phyloP scores from a whole-genome alignment of 2,329 filamentous ascomycete species.

The Talaromyces verruculosus region DNA sequence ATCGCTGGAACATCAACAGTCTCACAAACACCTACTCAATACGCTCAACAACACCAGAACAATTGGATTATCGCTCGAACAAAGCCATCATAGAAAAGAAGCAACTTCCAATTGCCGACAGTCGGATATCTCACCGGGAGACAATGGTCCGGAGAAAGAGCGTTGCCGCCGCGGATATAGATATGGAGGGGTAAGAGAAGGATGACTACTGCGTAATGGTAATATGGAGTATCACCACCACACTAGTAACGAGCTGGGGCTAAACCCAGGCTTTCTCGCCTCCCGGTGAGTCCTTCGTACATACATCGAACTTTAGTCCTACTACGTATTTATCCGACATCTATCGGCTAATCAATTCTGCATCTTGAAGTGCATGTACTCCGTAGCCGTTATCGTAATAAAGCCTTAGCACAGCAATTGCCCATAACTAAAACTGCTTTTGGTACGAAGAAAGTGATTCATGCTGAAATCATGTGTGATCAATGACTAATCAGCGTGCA shows the following conservation, averaged over 20 bases:
- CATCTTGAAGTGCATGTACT: background rate
- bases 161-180: background rate
- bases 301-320: background rate
- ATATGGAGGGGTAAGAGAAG: conserved; percentile 14
- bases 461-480: background rate
- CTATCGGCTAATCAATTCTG: background rate
- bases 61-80: background rate
- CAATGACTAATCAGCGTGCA: background rate
- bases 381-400: background rate
- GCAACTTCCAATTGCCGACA: conserved; percentile 1
- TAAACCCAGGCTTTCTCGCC: background rate
- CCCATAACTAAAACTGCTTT: background rate
- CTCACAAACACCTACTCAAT: background rate
- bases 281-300: conserved; percentile 3
- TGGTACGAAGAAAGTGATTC: background rate
- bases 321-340: conserved; percentile 6
- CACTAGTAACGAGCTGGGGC: background rate
- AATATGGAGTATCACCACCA: background rate
- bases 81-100: background rate
- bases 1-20: background rate
- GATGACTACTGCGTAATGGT: conserved; percentile 6
- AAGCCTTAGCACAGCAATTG: background rate
- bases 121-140: conserved; percentile 15
- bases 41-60: background rate
- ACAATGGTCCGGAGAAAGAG: conserved; percentile 20